These are phyloP conservation scores for Phaeotremella fagi DNA, from an alignment of 768 basidiomycete genomes.

Conservation along the genomic window DNA sequence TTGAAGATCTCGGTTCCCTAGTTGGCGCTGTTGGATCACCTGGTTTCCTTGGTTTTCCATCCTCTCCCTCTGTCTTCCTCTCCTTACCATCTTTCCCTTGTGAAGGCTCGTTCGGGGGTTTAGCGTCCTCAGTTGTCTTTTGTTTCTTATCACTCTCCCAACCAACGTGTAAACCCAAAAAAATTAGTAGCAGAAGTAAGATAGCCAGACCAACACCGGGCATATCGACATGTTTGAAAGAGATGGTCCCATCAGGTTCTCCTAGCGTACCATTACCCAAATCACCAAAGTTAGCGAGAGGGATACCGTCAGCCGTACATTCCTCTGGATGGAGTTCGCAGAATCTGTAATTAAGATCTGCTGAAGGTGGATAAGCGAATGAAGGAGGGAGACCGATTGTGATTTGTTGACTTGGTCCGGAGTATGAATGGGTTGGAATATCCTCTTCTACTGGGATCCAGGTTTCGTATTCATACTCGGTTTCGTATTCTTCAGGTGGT, in stretches of 20 bases:
- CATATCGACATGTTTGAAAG: conserved; percentile 12
- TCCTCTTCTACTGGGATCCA: too few relatives aligned
- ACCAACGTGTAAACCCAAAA: conserved; percentile 21
- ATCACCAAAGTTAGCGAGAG: neutral
- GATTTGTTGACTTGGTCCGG: neutral
- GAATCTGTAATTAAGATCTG: conserved; percentile 14
- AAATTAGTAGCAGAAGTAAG: conserved; percentile 13
- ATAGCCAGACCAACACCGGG: conserved; percentile 22
- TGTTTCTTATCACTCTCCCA: neutral
- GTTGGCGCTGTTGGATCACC: too few relatives aligned
- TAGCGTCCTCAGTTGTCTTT: neutral
- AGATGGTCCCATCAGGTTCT: neutral
- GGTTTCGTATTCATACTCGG: too few relatives aligned
- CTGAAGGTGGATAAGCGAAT: conserved; percentile 10
- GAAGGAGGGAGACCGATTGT: neutral
- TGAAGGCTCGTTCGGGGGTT: neutral
- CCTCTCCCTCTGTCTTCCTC: neutral
- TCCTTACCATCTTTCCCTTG: neutral
- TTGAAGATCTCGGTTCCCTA: too few relatives aligned
- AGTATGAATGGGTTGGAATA: neutral
- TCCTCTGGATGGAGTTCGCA: conserved; percentile 24
- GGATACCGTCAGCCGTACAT: neutral
- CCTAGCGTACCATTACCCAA: neutral
- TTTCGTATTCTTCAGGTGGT: too few relatives aligned
- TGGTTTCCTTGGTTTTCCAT: neutral